Base-by-base conservation (phyloP, 2,329 filamentous ascomycete genomes). In the Trichoderma cornu-damae region DNA sequence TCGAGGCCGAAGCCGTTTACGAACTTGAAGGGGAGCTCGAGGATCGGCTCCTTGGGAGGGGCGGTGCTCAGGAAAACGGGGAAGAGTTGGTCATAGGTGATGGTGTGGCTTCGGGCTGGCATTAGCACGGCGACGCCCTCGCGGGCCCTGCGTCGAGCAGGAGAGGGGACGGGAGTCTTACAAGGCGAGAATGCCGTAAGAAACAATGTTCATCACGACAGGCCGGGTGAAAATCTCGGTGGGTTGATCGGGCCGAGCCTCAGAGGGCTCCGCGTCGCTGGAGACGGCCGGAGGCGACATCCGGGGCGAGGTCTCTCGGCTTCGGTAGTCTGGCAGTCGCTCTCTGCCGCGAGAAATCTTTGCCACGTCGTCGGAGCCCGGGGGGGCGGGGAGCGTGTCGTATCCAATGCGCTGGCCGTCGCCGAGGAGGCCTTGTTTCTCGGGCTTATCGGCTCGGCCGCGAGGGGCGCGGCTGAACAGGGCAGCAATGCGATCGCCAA, bases 121-220 rank as follows among this genome's bases (percentile, higher is more conserved):
- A n/a, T 69, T 61, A 68, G 64, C 22, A 52, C 18, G 1, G 3
- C 2, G 8, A n/a, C 18, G 6, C 12, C 16, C 3, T 28, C 18
- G 20, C n/a, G 46, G 18, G n/a, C 26, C 18, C 16, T 51, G 16
- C 11, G 26, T 28, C 26, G 8, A 28, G 26, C 26, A 16, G 18
- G 2, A 4, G 7, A 44, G 24, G 14, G 14, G 16, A 35, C 3
- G n/a, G 16, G 16, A 34, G 44, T n/a, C 90, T 83, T 81, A 96
- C 91, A 96, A 96, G 62, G 93, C 93, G 59, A 97, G 78, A 65
- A 97, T 90, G 43, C 92, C 93, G 69, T 95, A 96, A 52, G 89
- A 90, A 58, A 93, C 75, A 62, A 96, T 96, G 68, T 92, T 93
- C 67, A 95, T 78, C 60, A 96, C 78, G 56, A 97, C 89, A 49